Base-by-base conservation (phyloP, 768 basidiomycete species). In the Rhizopogon vulgaris region DNA sequence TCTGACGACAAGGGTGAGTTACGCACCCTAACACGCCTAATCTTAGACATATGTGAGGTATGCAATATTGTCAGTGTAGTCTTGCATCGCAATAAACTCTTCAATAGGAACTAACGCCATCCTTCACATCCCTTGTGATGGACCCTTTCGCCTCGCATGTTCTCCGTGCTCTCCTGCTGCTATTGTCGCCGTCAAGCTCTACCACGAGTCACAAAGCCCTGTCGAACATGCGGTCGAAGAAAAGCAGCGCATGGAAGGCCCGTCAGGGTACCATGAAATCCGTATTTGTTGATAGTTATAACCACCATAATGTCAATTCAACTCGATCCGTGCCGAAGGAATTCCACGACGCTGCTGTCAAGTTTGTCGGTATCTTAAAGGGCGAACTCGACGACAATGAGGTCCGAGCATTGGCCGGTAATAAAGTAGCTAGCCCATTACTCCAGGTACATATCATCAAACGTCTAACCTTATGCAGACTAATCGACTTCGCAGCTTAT, bases 61-160 rank as follows among this genome's bases (percentile, higher is more conserved):
- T 48, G 69, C 65, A 14, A n/a, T 36, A 10, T 41, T 11, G 18
- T 58, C 52, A 24, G 60, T 45, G 46, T 51, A 70, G 36, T 39
- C 25, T 37, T 49, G 28, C 51, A 38, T 27, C 45, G 5, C 18
- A 46, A 34, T 46, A 24, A 42, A 34, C 48, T 28, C 6, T 42
- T 41, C 11, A 36, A 3, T 52, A 93, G 86, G 92, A 94, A 76
- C 61, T 97, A 32, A 60, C 83, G 1, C 82, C 85, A 0, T 66
- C 69, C 3, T 72, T 94, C 32, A 67, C 82, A 0, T 71, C 75
- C 7, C 78, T 94, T 40, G 70, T 95, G 38, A 83, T 85, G 72
- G 84, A 95, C 60, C 84, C 87, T 30, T 95, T 93, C 60, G 93
- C 87, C 34, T 94, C 95, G 0, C 95, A 97, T 58, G 90, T 94